phyloP scores from a whole-genome alignment of 2,329 filamentous ascomycete genomes.

The Fusarium pseudonygamai region DNA sequence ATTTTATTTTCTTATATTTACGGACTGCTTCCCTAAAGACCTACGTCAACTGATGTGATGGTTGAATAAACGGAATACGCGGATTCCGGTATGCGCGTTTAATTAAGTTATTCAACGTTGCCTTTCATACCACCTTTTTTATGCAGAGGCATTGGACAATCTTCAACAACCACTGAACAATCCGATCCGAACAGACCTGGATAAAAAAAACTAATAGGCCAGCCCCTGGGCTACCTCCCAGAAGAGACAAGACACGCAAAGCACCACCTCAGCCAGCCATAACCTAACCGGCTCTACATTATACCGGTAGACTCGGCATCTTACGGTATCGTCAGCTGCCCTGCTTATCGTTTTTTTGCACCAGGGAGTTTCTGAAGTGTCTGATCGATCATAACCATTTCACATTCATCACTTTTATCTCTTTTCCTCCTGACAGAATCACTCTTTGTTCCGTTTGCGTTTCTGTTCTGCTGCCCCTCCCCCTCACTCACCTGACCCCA shows the following conservation, averaged over 20 bases:
- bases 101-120: slow-evolving; percentile 3
- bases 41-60: not conserved
- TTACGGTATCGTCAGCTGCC: slow-evolving; percentile 23
- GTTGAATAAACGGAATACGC: slow-evolving; percentile 5
- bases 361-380: not conserved
- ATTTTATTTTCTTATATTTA: not conserved
- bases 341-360: slow-evolving; percentile 3
- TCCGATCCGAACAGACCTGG: not conserved
- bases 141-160: slow-evolving; percentile 5
- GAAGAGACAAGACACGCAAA: not conserved
- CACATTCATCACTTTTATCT: not conserved
- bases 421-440: not conserved
- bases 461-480: slow-evolving; percentile 28
- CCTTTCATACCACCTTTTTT: not conserved
- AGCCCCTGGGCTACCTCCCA: slow-evolving; percentile 20
- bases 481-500: slow-evolving; percentile 33
- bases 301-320: slow-evolving; percentile 24
- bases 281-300: slow-evolving; percentile 17
- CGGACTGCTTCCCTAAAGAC: not conserved
- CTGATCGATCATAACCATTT: not conserved
- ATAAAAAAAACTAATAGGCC: not conserved
- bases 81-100: slow-evolving; percentile 6
- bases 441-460: not conserved
- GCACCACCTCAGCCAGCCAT: not conserved
- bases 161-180: slow-evolving; percentile 3